These are phyloP conservation scores for Saccharomycopsis capsularis DNA, from an alignment of 805 yeast species.

Conservation along the genomic window DNA sequence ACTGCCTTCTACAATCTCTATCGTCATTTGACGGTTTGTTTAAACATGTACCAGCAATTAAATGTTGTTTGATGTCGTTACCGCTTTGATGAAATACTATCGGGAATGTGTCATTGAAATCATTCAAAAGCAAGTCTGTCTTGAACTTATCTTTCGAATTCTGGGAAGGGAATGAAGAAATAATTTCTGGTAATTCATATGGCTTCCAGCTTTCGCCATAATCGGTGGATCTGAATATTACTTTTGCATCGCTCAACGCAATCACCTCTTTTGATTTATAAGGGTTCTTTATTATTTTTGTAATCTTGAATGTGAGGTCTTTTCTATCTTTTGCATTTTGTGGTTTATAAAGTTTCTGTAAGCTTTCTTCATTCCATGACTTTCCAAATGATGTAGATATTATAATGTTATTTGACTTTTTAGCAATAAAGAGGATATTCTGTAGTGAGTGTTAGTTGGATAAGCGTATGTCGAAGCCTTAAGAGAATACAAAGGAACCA, in stretches of 20 bases:
- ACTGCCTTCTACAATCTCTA: neutral
- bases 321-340: no score
- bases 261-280: neutral
- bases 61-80: no score
- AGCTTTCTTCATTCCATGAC: neutral
- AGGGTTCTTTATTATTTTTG: slow-evolving; percentile 8
- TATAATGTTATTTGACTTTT: no score
- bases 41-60: no score
- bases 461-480: no score
- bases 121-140: neutral
- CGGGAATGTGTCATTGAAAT: slow-evolving; percentile 7
- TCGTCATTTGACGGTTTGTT: neutral
- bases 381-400: neutral
- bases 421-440: no score
- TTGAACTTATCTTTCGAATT: no score
- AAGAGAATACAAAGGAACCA: no score
- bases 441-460: no score
- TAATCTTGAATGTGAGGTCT: no score
- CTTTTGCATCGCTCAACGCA: slow-evolving; percentile 2
- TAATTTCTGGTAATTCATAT: neutral
- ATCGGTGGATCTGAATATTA: slow-evolving; percentile 1
- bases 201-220: slow-evolving; percentile 6
- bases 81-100: neutral
- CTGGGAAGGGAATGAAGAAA: neutral
- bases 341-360: neutral